phyloP scores from a whole-genome alignment of 306 rosid species.

The Morella rubra region DNA sequence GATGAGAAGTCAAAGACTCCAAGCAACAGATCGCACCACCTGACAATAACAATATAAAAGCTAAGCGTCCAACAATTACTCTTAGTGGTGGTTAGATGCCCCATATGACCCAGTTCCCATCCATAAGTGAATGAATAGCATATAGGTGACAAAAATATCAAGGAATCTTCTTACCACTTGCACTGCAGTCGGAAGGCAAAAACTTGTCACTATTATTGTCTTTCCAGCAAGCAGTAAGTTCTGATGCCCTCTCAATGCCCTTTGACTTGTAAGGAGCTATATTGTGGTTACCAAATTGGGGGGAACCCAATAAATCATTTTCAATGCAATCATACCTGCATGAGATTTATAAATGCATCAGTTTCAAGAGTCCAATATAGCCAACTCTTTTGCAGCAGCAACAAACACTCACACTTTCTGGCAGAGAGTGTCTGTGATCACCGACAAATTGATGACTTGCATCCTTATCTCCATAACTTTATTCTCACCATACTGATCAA shows the following conservation, averaged over 20 bases:
- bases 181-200: constrained; percentile 35
- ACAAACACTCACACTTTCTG: constrained; percentile 62
- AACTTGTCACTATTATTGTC: constrained; percentile 48
- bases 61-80: background rate
- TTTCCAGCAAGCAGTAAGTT: constrained; percentile 60
- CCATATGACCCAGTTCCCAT: background rate
- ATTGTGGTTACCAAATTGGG: constrained; percentile 58
- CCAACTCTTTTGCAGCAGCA: constrained; percentile 12
- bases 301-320: constrained; percentile 80
- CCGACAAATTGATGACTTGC: constrained; percentile 72
- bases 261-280: constrained; percentile 93
- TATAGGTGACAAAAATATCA: constrained; percentile 1
- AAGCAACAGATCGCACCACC: background rate
- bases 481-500: constrained; percentile 55
- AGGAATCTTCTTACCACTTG: constrained; percentile 35
- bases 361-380: constrained; percentile 20
- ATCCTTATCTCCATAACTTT: constrained; percentile 65
- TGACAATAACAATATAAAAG: no score
- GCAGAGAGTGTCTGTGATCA: constrained; percentile 65
- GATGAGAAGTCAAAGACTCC: background rate
- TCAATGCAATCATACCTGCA: constrained; percentile 95
- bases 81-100: background rate
- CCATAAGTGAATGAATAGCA: background rate
- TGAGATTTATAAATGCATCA: constrained; percentile 19
- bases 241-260: constrained; percentile 92